Evolutionary conservation across 1,284 basidiomycete species (phyloP).

Genomic region (Sporisorium scitamineum): DNA sequence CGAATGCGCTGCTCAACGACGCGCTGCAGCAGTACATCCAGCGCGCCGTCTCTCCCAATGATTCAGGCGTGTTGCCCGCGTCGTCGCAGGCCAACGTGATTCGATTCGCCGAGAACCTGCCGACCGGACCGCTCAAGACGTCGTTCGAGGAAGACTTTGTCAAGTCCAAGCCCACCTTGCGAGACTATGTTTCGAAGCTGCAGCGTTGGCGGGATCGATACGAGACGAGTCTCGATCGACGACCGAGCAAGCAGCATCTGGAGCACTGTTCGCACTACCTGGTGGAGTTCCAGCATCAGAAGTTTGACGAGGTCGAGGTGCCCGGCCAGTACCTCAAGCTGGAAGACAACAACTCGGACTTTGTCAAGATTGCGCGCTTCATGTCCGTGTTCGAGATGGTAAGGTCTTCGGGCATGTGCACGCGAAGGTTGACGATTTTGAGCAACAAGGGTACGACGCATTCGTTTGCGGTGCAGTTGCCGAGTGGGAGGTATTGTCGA

Average conservation of each 20-base stretch:
- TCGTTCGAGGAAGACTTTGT: constrained; percentile 95
- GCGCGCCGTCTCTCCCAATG: constrained; percentile 70
- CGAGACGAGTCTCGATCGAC: constrained; percentile 83
- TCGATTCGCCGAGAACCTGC: constrained; percentile 77
- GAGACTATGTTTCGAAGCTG: constrained; percentile 88
- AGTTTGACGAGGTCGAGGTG: constrained; percentile 97
- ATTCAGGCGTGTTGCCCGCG: constrained; percentile 80
- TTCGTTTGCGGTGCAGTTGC: constrained; percentile 91
- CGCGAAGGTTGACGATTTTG: constrained; percentile 89
- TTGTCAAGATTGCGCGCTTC: constrained; percentile 91
- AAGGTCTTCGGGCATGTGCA: constrained; percentile 84
- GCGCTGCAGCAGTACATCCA: constrained; percentile 71
- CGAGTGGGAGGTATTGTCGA: constrained; percentile 85
- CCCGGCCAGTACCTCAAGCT: constrained; percentile 90
- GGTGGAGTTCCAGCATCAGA: constrained; percentile 97
- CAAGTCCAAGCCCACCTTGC: constrained; percentile 81
- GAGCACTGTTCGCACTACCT: constrained; percentile 92
- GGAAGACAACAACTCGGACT: constrained; percentile 92
- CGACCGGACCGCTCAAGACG: constrained; percentile 72
- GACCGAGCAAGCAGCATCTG: constrained; percentile 86
- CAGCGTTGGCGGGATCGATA: constrained; percentile 95
- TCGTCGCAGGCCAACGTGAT: constrained; percentile 75
- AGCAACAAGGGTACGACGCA: constrained; percentile 91
- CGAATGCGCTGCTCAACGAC: constrained; percentile 83
- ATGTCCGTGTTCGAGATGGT: constrained; percentile 90